Percentiles rank a stretch among this genome's conserved stretches.
phyloP scores from a whole-genome alignment of 805 yeast species.

The Sugiyamaella chiloensis region DNA sequence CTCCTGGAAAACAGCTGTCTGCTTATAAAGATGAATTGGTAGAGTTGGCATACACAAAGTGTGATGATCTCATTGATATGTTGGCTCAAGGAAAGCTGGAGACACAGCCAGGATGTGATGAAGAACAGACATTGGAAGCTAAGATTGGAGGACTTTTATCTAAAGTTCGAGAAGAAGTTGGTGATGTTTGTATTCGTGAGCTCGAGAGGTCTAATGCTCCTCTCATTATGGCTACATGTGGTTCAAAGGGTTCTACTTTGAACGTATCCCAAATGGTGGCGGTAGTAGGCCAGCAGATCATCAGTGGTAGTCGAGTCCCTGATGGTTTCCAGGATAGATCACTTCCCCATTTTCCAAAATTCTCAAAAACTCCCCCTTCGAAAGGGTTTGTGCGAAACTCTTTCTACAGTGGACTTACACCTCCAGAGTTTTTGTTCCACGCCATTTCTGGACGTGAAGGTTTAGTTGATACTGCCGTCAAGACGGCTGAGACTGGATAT shows the following conservation, averaged over 20 bases:
- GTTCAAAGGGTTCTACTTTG: constrained; percentile 96
- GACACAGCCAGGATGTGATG: constrained; percentile 98
- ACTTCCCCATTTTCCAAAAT: constrained; percentile 92
- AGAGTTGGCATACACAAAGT: constrained; percentile 81
- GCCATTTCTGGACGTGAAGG: constrained; percentile 99
- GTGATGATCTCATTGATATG: constrained; percentile 82
- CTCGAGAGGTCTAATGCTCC: constrained; percentile 91
- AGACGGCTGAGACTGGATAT: constrained; percentile 98
- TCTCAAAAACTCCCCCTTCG: constrained; percentile 94
- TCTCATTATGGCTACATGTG: constrained; percentile 98
- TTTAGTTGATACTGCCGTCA: constrained; percentile 97
- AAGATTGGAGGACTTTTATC: constrained; percentile 94
- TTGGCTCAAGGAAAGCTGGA: constrained; percentile 85
- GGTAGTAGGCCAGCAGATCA: constrained; percentile 98
- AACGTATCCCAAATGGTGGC: constrained; percentile 99
- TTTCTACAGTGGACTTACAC: constrained; percentile 87
- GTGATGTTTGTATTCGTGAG: constrained; percentile 94
- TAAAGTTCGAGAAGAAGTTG: constrained; percentile 97
- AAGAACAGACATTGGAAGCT: constrained; percentile 96
- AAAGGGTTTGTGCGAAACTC: constrained; percentile 98
- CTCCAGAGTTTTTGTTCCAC: constrained; percentile 96
- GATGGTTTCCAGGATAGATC: constrained; percentile 99
- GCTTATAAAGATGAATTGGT: constrained; percentile 82
- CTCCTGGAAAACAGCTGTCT: constrained; percentile 80
- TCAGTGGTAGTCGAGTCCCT: constrained; percentile 97